These are phyloP conservation scores for Boletus reticulatus DNA, from an alignment of 768 basidiomycete genomes.

Conservation along the genomic window DNA sequence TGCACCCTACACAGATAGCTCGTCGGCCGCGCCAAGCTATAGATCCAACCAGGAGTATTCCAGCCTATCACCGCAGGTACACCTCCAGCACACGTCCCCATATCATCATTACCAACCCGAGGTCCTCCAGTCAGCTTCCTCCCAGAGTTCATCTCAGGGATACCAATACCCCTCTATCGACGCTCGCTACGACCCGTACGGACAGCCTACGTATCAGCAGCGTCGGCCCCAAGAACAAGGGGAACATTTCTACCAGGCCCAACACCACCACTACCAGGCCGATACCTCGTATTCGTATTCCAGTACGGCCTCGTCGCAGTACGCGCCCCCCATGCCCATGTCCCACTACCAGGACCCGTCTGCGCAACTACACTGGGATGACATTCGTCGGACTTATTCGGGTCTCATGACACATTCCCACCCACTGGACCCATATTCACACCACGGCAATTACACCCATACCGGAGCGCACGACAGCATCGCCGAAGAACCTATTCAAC, in stretches of 20 bases:
- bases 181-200: constrained; percentile 16
- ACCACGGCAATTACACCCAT: constrained; percentile 1
- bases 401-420: not conserved
- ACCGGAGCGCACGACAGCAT: not conserved
- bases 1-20: not conserved
- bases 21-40: constrained; percentile 7
- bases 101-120: constrained; percentile 16
- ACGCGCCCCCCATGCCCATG: constrained; percentile 3
- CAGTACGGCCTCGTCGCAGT: constrained; percentile 2
- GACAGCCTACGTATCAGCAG: constrained; percentile 5
- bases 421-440: not conserved
- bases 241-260: constrained; percentile 23
- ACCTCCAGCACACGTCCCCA: not conserved
- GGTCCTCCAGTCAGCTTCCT: constrained; percentile 9
- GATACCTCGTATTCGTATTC: constrained; percentile 7
- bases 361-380: constrained; percentile 16
- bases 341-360: constrained; percentile 10
- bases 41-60: constrained; percentile 7
- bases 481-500: constrained; percentile 10
- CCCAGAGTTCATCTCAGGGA: constrained; percentile 20
- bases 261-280: constrained; percentile 16
- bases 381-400: not conserved
- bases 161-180: constrained; percentile 13
- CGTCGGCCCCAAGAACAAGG: constrained; percentile 17
- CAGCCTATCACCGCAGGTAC: constrained; percentile 5